phyloP scores from a whole-genome alignment of 257 asterid species.

The Capsicum chinense region DNA sequence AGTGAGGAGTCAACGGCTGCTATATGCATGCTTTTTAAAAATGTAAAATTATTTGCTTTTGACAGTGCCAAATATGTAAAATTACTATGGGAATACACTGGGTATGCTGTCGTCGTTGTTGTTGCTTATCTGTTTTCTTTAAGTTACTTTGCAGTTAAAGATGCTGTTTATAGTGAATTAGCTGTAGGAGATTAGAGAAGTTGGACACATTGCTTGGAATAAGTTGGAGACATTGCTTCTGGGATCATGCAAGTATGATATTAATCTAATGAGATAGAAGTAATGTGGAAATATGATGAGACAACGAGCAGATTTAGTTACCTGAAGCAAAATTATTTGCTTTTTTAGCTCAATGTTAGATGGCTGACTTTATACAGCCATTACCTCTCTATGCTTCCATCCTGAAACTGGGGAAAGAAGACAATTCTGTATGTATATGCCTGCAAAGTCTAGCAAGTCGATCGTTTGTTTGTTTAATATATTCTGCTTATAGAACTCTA shows the following conservation, averaged over 20 bases:
- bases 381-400: constrained; percentile 8
- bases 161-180: background rate
- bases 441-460: background rate
- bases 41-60: background rate
- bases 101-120: background rate
- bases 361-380: background rate
- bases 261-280: background rate
- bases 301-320: background rate
- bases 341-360: background rate
- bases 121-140: constrained; percentile 27
- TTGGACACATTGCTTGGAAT: background rate
- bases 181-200: constrained; percentile 6
- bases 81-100: too few relatives aligned
- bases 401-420: background rate
- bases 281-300: background rate
- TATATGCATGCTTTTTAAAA: background rate
- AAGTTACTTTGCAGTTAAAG: constrained; percentile 16
- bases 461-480: background rate
- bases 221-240: background rate
- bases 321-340: constrained; percentile 11
- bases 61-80: too few relatives aligned
- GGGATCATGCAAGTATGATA: background rate
- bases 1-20: background rate
- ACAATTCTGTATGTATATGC: background rate
- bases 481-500: constrained; percentile 21